These are phyloP conservation scores for Lasiodiplodia hormozganensis DNA, from an alignment of 2,329 filamentous ascomycete genomes.

Conservation along the genomic window DNA sequence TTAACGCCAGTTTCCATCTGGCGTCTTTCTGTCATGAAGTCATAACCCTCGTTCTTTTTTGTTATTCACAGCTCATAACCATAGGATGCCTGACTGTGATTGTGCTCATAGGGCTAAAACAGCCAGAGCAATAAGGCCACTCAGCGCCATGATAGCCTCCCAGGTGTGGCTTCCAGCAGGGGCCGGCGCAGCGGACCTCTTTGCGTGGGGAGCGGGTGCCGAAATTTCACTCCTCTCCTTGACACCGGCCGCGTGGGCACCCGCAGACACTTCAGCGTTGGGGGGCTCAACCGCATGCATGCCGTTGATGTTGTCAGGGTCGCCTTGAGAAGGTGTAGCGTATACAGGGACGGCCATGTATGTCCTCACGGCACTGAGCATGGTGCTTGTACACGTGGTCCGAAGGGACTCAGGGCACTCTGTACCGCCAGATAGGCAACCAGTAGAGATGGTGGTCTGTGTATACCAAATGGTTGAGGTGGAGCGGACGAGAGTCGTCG, in stretches of 20 bases:
- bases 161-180: background rate
- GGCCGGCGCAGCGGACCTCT: background rate
- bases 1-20: background rate
- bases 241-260: background rate
- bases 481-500: background rate
- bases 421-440: background rate
- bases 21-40: slow-evolving; percentile 14
- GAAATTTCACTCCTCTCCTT: background rate
- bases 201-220: background rate
- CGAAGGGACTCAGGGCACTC: slow-evolving; percentile 1
- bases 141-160: background rate
- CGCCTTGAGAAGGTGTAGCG: background rate
- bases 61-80: background rate
- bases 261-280: background rate
- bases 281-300: background rate
- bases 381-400: background rate
- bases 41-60: background rate
- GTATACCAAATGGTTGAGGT: slow-evolving; percentile 6
- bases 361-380: background rate
- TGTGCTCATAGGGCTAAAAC: background rate
- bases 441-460: background rate
- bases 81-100: background rate
- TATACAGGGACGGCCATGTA: background rate
- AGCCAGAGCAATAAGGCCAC: background rate
- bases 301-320: background rate